These are phyloP conservation scores for Sugiyamaella chiloensis DNA, from an alignment of 805 yeast genomes.

Conservation along the genomic window DNA sequence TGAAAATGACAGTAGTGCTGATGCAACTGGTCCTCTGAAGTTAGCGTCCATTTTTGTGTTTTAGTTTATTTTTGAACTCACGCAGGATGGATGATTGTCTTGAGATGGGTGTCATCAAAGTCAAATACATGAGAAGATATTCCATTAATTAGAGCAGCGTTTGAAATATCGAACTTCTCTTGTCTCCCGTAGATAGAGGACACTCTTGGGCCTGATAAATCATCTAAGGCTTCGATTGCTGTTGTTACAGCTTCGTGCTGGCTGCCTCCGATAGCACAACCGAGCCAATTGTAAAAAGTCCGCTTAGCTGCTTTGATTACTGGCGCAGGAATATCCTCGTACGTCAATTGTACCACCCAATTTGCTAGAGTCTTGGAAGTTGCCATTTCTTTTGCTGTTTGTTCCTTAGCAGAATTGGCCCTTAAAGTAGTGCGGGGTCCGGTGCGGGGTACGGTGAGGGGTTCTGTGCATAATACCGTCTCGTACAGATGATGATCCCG, in stretches of 20 bases:
- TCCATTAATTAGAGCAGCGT: slow-evolving; percentile 13
- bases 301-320: slow-evolving; percentile 10
- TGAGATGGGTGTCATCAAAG: slow-evolving; percentile 13
- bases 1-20: slow-evolving; percentile 12
- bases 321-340: slow-evolving; percentile 10
- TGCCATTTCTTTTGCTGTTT: too few species aligned
- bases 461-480: background rate
- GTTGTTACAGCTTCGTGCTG: slow-evolving; percentile 10
- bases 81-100: slow-evolving; percentile 14
- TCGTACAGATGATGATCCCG: slow-evolving; percentile 6
- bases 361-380: slow-evolving; percentile 7
- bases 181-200: slow-evolving; percentile 7
- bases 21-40: slow-evolving; percentile 9
- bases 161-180: slow-evolving; percentile 11
- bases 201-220: slow-evolving; percentile 8
- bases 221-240: slow-evolving; percentile 10
- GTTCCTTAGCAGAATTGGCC: too few species aligned
- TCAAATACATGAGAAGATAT: slow-evolving; percentile 13
- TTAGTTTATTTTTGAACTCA: background rate
- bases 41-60: background rate
- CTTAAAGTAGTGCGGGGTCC: background rate
- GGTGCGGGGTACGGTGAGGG: background rate
- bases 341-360: slow-evolving; percentile 11
- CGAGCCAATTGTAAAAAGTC: slow-evolving; percentile 12
- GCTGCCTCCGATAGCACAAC: slow-evolving; percentile 14